Percentiles rank a stretch among this genome's conserved stretches.
phyloP scores from a whole-genome alignment of 179 eudicot genomes.

The Gypsophila paniculata region DNA sequence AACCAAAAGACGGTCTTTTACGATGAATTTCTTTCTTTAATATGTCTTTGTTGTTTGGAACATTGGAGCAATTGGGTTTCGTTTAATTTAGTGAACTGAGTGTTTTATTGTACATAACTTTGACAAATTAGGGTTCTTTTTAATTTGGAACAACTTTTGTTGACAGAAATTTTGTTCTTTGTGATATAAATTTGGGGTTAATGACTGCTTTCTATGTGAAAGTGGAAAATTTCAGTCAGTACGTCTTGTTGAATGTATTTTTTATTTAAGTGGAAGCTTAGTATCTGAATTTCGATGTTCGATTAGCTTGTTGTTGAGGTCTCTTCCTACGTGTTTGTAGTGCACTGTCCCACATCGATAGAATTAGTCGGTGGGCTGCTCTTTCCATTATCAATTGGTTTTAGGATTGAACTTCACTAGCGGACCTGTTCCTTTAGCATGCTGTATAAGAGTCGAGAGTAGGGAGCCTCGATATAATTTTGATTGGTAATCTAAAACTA shows the following conservation, averaged over 20 bases:
- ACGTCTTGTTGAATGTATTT: too few relatives aligned
- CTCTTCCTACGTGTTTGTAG: too few relatives aligned
- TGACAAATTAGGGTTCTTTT: neutral
- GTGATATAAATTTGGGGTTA: neutral
- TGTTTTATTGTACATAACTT: neutral
- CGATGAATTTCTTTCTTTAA: too few relatives aligned
- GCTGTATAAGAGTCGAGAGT: too few relatives aligned
- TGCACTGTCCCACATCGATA: too few relatives aligned
- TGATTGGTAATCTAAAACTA: too few relatives aligned
- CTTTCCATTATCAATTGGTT: too few relatives aligned
- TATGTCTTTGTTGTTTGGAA: neutral
- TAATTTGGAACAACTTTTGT: neutral
- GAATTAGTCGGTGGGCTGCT: too few relatives aligned
- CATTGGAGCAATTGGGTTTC: conserved; percentile 15
- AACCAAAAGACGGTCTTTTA: too few relatives aligned
- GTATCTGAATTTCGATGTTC: neutral
- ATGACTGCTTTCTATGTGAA: neutral
- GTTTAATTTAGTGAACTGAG: neutral
- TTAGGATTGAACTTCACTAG: too few relatives aligned
- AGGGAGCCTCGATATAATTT: neutral
- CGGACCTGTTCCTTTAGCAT: too few relatives aligned
- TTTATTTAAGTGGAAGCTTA: neutral
- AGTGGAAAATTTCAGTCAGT: too few relatives aligned
- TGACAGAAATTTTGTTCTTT: neutral
- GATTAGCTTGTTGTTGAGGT: neutral